Conservation (phyloP, 306 rosid species). For the Hylodesmum podocarpum region DNA sequence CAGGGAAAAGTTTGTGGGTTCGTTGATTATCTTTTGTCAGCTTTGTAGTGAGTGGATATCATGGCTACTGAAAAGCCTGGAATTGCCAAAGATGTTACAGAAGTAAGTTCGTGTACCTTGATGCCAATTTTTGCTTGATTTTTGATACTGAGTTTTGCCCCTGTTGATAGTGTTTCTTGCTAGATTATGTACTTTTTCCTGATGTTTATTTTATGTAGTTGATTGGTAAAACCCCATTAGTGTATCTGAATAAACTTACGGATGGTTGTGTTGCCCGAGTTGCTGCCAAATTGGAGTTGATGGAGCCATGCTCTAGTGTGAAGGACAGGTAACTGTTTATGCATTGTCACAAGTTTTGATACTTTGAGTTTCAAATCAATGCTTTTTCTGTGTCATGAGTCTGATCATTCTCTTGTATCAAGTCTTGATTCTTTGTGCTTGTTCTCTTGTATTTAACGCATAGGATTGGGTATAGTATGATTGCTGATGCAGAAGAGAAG, state of each 20-base stretch:
- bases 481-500: slow-evolving; percentile 75
- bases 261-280: slow-evolving; percentile 72
- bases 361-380: background rate
- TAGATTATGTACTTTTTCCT: background rate
- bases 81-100: slow-evolving; percentile 75
- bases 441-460: slow-evolving; percentile 17
- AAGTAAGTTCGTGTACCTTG: slow-evolving; percentile 44
- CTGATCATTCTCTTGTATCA: slow-evolving; percentile 10
- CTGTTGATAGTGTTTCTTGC: background rate
- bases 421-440: no score
- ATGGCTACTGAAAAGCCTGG: slow-evolving; percentile 61
- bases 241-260: slow-evolving; percentile 58
- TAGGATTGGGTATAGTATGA: slow-evolving; percentile 86
- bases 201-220: slow-evolving; percentile 38
- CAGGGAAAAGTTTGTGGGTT: background rate
- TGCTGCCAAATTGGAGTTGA: slow-evolving; percentile 71
- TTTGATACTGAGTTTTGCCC: slow-evolving; percentile 1
- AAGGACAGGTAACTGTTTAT: slow-evolving; percentile 62
- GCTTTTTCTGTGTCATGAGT: slow-evolving; percentile 6
- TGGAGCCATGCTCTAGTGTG: slow-evolving; percentile 84
- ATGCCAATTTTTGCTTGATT: background rate
- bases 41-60: slow-evolving; percentile 37
- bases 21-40: background rate
- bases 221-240: slow-evolving; percentile 83
- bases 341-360: background rate